Conservation (phyloP, 176 grass and related monocot species). For the Luzula sylvatica region DNA sequence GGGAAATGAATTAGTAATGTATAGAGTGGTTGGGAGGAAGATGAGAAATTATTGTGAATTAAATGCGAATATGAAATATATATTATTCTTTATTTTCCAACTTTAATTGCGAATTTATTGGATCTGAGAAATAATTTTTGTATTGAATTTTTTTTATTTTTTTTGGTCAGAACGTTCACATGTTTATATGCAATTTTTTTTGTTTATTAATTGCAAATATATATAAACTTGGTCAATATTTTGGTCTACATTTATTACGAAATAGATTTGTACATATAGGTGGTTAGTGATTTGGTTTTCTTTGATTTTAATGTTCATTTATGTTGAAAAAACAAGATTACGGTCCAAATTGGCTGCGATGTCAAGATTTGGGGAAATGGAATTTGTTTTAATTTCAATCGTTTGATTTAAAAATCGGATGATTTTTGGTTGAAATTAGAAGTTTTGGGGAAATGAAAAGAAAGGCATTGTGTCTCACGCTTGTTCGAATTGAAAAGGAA, state of each 20-base stretch:
- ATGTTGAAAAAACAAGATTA: not conserved
- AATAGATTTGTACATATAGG: no score
- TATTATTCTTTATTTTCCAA: no score
- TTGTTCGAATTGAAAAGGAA: not conserved
- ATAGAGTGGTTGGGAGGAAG: conserved; percentile 11
- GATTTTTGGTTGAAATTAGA: no score
- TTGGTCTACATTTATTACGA: no score
- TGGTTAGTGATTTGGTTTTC: no score
- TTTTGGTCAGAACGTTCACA: conserved; percentile 18
- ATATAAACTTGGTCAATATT: no score
- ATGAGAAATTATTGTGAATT: conserved; percentile 16
- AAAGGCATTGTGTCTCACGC: not conserved
- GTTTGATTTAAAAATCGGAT: no score
- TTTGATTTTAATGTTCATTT: conserved; percentile 8
- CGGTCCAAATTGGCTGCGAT: conserved; percentile 5
- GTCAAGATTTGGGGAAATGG: conserved; percentile 19
- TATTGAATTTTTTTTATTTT: conserved; percentile 18
- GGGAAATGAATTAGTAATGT: conserved; percentile 9
- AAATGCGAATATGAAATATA: conserved; percentile 9
- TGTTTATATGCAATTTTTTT: conserved; percentile 7
- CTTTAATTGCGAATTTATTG: conserved; percentile 22
- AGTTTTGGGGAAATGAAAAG: no score
- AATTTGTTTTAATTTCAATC: not conserved
- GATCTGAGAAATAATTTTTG: conserved; percentile 24
- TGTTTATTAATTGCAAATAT: no score